Conservation (phyloP, 2,329 filamentous ascomycete genomes). For the Colletotrichum abscissum region DNA sequence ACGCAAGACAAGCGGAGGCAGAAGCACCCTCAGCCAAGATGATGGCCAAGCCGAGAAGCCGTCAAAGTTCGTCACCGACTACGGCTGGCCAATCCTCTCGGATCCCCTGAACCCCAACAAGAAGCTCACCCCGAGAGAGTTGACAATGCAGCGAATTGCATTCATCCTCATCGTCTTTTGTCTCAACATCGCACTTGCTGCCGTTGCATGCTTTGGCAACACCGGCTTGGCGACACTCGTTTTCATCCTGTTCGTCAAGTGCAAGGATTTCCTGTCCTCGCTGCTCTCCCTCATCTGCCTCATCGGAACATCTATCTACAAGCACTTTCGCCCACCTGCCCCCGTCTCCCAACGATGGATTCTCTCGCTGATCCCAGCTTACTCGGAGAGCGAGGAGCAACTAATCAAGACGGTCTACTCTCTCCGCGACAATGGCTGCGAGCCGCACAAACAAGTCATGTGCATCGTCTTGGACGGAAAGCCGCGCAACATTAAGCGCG, state of each 20-base stretch:
- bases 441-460: constrained; percentile 13
- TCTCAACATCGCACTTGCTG: constrained; percentile 8
- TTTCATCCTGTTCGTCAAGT: constrained; percentile 16
- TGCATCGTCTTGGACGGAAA: constrained; percentile 15
- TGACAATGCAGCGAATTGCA: not conserved
- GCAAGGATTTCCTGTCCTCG: constrained; percentile 9
- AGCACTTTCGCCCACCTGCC: constrained; percentile 5
- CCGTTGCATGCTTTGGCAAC: constrained; percentile 3
- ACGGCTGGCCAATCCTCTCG: constrained; percentile 9
- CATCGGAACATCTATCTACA: constrained; percentile 1
- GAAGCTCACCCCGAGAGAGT: constrained; percentile 7
- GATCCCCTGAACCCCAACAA: constrained; percentile 5
- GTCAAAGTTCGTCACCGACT: constrained; percentile 14
- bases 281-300: constrained; percentile 5
- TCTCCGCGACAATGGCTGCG: constrained; percentile 11
- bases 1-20: not conserved
- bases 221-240: not conserved
- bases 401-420: constrained; percentile 22
- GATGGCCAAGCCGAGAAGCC: not conserved
- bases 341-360: constrained; percentile 14
- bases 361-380: constrained; percentile 13
- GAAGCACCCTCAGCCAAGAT: not conserved
- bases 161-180: not conserved
- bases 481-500: constrained; percentile 6
- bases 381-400: constrained; percentile 19